Evolutionary conservation across 1,284 basidiomycete genomes (phyloP), one percentile per base, ranked within the genome.

Genomic region (Volvariella volvacea): DNA sequence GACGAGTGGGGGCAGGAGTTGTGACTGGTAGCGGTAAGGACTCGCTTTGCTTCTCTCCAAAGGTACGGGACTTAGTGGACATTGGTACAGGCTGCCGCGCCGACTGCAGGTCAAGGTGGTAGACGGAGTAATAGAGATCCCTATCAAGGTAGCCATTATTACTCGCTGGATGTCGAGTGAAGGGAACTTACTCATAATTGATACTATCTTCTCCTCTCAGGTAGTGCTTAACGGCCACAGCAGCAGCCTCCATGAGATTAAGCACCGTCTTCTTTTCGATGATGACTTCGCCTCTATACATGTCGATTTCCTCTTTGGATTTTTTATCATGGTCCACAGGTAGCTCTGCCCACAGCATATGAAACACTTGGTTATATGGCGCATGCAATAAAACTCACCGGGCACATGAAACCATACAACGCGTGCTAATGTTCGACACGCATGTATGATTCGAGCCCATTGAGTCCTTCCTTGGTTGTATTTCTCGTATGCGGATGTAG

Each of bases 191-290:
- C 34, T 36, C n/a, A 20, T 36, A 36, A 36, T 7, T 16, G 6
- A 36, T 36, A 6, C 34, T n/a, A 16, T 56, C 52, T 36, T 56
- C 54, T 3, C 55, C 55, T 21, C 55, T 46, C 14, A 56, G 49
- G 36, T 56, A 54, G 22, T 56, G 55, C 42, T 56, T 56, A 8
- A 55, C 28, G 2, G 55, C 50, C 4, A 55, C 46, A 2, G 55
- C 52, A 22, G 43, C 55, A 6, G 55, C 55, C 42, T 54, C 52
- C 2, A 56, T 41, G 16, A 56, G 54, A 31, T 55, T 56, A 22
- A 56, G 51, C 12, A 47, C 47, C 1, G 54, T 44, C 32, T 55
- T 36, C 34, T 36, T 36, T 36, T 36, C 34, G n/a, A 36, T 8
- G 8, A 36, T 20, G 34, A 36, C 34, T n/a, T 15, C 4, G 34